phyloP scores from a whole-genome alignment of 1,139 yeast species.

The Arxiozyma telluris region DNA sequence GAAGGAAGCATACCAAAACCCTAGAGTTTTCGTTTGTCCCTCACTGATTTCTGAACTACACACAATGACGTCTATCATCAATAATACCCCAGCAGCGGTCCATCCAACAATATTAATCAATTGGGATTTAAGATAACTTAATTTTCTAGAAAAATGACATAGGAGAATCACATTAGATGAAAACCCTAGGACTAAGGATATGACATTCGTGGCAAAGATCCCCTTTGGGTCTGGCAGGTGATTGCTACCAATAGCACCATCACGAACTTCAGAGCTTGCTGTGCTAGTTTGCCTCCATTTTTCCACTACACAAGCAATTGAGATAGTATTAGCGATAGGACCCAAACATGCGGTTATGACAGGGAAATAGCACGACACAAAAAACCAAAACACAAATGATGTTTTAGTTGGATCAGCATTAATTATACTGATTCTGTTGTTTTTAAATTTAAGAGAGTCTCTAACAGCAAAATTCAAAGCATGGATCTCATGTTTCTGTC shows the following conservation, averaged over 20 bases:
- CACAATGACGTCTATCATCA: constrained; percentile 42
- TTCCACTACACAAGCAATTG: constrained; percentile 62
- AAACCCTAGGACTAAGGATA: constrained; percentile 56
- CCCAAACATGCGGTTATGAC: constrained; percentile 68
- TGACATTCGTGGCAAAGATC: constrained; percentile 47
- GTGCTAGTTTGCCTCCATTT: constrained; percentile 44
- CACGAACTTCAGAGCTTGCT: neutral
- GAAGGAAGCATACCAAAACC: constrained; percentile 68
- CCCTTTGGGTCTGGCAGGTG: constrained; percentile 34
- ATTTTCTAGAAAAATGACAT: constrained; percentile 53
- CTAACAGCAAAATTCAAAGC: constrained; percentile 7
- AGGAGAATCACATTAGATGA: constrained; percentile 57
- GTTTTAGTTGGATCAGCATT: constrained; percentile 21
- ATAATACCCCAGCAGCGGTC: constrained; percentile 45
- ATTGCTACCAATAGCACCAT: neutral
- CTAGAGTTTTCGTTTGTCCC: constrained; percentile 40
- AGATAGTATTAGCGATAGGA: constrained; percentile 65
- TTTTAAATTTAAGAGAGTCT: constrained; percentile 20
- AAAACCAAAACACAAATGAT: constrained; percentile 48
- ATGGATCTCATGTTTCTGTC: neutral
- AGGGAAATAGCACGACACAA: constrained; percentile 58
- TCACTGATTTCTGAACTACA: constrained; percentile 18
- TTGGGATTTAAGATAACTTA: constrained; percentile 53
- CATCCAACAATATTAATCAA: constrained; percentile 53
- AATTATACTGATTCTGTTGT: constrained; percentile 22